Conservation (phyloP, 306 rosid genomes). For the Ormosia semicastrata region DNA sequence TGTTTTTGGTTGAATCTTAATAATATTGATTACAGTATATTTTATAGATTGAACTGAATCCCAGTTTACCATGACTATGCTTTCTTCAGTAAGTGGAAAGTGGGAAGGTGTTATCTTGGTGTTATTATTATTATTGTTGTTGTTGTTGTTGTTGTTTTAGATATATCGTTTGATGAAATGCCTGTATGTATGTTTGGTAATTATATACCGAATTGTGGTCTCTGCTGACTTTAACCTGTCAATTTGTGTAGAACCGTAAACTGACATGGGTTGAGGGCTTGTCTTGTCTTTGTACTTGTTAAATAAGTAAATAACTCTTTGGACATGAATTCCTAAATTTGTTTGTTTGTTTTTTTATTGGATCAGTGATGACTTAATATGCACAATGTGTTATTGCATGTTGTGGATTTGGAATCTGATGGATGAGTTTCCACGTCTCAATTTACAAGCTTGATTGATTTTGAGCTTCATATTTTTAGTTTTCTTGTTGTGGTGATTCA, state of each 20-base stretch:
- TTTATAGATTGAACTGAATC: neutral
- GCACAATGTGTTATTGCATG: no score
- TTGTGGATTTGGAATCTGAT: no score
- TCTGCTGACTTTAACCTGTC: neutral
- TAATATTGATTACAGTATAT: no score
- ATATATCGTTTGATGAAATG: conserved; percentile 26
- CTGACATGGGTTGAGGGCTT: neutral
- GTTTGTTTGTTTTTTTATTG: no score
- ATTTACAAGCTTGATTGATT: no score
- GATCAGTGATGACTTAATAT: no score
- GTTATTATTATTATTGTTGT: no score
- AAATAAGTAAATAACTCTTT: neutral
- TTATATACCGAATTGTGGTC: neutral
- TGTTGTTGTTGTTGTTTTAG: neutral
- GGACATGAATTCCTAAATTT: neutral
- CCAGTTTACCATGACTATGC: neutral
- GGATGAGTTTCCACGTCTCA: no score
- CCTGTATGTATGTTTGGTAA: neutral
- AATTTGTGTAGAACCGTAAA: neutral
- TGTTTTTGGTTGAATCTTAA: no score
- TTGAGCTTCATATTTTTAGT: no score
- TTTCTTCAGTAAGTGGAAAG: neutral
- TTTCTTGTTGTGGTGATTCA: neutral
- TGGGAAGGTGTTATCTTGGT: neutral
- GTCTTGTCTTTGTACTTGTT: neutral